Conservation (phyloP, 2,329 filamentous ascomycete genomes). For the Diaporthe citri region DNA sequence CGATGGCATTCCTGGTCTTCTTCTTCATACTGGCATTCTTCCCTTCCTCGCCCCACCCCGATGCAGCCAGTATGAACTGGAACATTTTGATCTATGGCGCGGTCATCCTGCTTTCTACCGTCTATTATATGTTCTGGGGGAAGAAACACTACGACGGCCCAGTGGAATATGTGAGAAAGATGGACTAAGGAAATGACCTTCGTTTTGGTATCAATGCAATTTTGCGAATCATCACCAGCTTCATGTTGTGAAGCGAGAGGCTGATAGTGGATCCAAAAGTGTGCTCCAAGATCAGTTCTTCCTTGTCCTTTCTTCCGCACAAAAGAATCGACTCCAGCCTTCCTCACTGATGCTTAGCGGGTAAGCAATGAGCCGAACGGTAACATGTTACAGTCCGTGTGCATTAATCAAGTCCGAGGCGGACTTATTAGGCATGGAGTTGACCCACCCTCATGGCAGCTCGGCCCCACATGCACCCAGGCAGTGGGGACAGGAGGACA, state of each 20-base stretch:
- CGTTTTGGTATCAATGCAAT: not conserved
- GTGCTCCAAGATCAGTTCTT: not conserved
- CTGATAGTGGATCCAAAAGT: not conserved
- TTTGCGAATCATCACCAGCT: not conserved
- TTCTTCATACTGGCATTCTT: conserved; percentile 41
- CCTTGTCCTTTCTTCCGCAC: not conserved
- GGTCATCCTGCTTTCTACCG: conserved; percentile 33
- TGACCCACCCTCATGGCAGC: not conserved
- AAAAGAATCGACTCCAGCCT: too few species aligned
- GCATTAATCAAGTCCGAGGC: not conserved
- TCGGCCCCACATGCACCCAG: too few species aligned
- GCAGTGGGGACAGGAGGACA: too few species aligned
- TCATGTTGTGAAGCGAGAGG: not conserved
- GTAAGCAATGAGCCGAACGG: not conserved
- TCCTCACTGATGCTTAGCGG: not conserved
- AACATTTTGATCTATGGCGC: conserved; percentile 38
- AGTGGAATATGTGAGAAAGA: conserved; percentile 35
- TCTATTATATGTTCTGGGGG: conserved; percentile 36
- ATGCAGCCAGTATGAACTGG: conserved; percentile 41
- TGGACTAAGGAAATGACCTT: not conserved
- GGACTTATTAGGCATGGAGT: not conserved
- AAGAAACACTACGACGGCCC: conserved; percentile 34
- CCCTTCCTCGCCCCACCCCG: conserved; percentile 30
- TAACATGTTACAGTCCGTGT: not conserved
- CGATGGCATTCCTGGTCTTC: conserved; percentile 37